Base-by-base conservation (phyloP, 495 filamentous ascomycete genomes). In the Penicillium dipodomyicola region DNA sequence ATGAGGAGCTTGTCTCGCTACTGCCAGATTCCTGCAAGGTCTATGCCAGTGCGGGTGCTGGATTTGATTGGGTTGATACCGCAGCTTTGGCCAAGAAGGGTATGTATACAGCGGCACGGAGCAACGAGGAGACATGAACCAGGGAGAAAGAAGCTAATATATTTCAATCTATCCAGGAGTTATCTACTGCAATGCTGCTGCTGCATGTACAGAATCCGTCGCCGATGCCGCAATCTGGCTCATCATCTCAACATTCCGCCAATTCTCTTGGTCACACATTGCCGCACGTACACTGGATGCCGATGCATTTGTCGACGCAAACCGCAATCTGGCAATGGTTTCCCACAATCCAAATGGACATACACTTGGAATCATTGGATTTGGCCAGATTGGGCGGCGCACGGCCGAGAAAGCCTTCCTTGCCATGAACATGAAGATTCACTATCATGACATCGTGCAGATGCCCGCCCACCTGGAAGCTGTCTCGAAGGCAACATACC, bases 61-160 rank as follows among this genome's bases (percentile, higher is more conserved):
- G 87, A 4, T 90, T 85, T 61, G 88, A 91, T 67, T 90, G 89
- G 87, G 87, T 84, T 32, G 85, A 92, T 65, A 85, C 83, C 20
- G 77, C 82, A 65, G 60, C 80, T n/a, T 66, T 91, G 57, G 88
- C 84, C 6, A 79, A 86, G 65, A 77, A 74, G 64, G 88, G 88
- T 90, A 75, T 54, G 79, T 42, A 53, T 52, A 29, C n/a, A 22
- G 11, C 7, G 14, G 14, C 33, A 32, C 11, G 5, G 11, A 2
- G 7, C 10, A 17, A 35, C 17, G 25, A 5, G 20, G 5, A 14
- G 17, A 40, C 7, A 0, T 33, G n/a, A 5, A 4, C 6, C 33
- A 9, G 12, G 11, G 14, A 52, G 35, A 41, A 27, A 27, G 17
- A 12, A 11, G 19, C 56, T 59, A n/a, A 59, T 5, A 7, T 23